These are phyloP conservation scores for Cichorium intybus DNA, from an alignment of 140 eudicot genomes.

Conservation along the genomic window DNA sequence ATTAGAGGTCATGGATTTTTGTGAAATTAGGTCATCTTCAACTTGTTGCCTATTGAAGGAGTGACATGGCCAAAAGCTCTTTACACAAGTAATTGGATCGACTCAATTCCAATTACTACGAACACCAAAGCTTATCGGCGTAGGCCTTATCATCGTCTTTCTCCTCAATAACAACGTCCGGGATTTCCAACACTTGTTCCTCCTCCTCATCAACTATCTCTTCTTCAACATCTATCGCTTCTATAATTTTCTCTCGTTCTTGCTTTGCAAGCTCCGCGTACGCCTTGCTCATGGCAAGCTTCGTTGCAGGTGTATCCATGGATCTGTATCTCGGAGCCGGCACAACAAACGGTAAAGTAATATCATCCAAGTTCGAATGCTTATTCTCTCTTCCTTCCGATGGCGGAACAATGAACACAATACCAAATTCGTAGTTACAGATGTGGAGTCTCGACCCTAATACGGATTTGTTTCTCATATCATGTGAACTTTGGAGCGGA, in stretches of 20 bases:
- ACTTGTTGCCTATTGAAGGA: no score
- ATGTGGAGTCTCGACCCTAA: constrained; percentile 75
- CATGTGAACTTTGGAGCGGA: constrained; percentile 45
- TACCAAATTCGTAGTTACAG: constrained; percentile 87
- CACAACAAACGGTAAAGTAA: constrained; percentile 64
- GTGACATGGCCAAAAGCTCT: no score
- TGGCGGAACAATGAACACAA: constrained; percentile 74
- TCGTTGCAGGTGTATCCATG: constrained; percentile 73
- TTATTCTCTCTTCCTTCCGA: constrained; percentile 17
- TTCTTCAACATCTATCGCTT: constrained; percentile 39
- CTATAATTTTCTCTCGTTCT: constrained; percentile 36
- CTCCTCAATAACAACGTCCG: constrained; percentile 41
- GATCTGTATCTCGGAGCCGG: constrained; percentile 86
- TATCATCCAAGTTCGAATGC: constrained; percentile 58
- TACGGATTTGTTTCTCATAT: constrained; percentile 32
- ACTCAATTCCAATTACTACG: constrained; percentile 8
- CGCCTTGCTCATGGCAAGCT: constrained; percentile 74
- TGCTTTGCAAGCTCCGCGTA: constrained; percentile 36
- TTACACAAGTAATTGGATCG: no score
- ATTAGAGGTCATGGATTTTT: no score
- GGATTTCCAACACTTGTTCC: constrained; percentile 35
- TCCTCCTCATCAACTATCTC: constrained; percentile 61
- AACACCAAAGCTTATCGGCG: constrained; percentile 81
- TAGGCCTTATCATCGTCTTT: constrained; percentile 79
- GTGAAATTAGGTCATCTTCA: no score